phyloP scores from a whole-genome alignment of 805 yeast species.

The Metschnikowia santaceciliae region DNA sequence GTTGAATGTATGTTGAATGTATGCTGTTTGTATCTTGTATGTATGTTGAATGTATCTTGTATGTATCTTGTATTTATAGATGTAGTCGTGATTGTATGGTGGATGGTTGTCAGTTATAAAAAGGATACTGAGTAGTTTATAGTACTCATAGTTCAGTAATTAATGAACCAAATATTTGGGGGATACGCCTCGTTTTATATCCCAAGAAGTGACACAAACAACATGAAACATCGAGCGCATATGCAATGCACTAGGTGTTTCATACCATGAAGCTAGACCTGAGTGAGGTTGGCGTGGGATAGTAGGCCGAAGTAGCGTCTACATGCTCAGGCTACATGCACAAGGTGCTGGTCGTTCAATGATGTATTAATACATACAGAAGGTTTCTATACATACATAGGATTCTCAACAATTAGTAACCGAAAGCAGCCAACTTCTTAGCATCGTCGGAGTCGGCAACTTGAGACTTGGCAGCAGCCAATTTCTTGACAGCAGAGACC shows the following conservation, averaged over 20 bases:
- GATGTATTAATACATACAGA: conserved; percentile 17
- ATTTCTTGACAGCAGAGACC: conserved; percentile 93
- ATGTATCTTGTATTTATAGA: too few species aligned
- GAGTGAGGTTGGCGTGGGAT: not conserved
- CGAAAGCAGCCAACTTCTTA: conserved; percentile 91
- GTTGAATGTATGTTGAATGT: too few species aligned
- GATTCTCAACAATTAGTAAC: conserved; percentile 65
- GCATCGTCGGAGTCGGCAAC: conserved; percentile 89
- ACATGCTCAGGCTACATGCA: not conserved
- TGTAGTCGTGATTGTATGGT: too few species aligned
- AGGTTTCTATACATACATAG: conserved; percentile 13
- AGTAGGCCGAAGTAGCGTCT: not conserved
- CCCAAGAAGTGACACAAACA: not conserved
- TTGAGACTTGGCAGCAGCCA: conserved; percentile 78
- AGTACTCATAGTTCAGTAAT: too few species aligned
- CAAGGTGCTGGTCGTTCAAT: conserved; percentile 7
- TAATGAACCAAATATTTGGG: too few species aligned
- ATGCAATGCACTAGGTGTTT: not conserved
- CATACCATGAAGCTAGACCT: not conserved
- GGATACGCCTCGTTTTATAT: too few species aligned
- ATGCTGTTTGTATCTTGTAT: too few species aligned
- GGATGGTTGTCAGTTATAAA: too few species aligned
- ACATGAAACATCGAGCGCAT: not conserved
- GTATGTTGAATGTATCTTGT: too few species aligned
- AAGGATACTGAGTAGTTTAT: too few species aligned